Evolutionary conservation across 495 filamentous ascomycete genomes (phyloP).

Genomic region (Aspergillus panamensis): DNA sequence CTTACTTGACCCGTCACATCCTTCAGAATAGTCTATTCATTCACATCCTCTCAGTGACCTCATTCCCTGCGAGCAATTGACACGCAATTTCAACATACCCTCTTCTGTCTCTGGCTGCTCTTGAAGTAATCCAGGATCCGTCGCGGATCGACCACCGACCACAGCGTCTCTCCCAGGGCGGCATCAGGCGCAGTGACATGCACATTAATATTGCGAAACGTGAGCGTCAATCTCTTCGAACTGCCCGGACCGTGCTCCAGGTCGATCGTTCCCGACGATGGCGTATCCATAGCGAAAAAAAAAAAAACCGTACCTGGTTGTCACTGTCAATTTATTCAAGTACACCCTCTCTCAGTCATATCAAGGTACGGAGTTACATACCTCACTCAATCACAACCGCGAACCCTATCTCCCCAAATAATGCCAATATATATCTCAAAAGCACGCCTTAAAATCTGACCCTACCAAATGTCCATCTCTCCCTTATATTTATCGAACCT

Average conservation of each 20-base stretch:
- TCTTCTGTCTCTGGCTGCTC: conserved; percentile 23
- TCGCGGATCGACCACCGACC: conserved; percentile 35
- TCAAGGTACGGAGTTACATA: no score
- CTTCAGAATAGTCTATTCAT: conserved; percentile 35
- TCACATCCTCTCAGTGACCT: not conserved
- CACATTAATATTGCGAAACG: conserved; percentile 37
- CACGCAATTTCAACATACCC: conserved; percentile 18
- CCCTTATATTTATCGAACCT: not conserved
- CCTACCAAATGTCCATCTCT: not conserved
- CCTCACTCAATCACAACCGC: no score
- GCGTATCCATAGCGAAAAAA: conserved; percentile 29
- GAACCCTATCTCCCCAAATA: no score
- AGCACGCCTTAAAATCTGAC: not conserved
- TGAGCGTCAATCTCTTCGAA: conserved; percentile 37
- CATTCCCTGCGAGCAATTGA: not conserved
- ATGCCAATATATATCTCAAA: not conserved
- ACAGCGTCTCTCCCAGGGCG: conserved; percentile 37
- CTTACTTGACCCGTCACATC: conserved; percentile 36
- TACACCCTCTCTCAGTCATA: not conserved
- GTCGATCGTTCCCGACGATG: conserved; percentile 37
- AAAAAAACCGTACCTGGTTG: not conserved
- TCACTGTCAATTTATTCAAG: not conserved
- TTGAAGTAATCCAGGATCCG: conserved; percentile 25
- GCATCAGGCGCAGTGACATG: conserved; percentile 40
- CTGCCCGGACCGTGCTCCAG: conserved; percentile 27